Percentiles rank a stretch among this genome's conserved stretches.
phyloP scores from a whole-genome alignment of 306 rosid species.

The Crotalaria pallida region DNA sequence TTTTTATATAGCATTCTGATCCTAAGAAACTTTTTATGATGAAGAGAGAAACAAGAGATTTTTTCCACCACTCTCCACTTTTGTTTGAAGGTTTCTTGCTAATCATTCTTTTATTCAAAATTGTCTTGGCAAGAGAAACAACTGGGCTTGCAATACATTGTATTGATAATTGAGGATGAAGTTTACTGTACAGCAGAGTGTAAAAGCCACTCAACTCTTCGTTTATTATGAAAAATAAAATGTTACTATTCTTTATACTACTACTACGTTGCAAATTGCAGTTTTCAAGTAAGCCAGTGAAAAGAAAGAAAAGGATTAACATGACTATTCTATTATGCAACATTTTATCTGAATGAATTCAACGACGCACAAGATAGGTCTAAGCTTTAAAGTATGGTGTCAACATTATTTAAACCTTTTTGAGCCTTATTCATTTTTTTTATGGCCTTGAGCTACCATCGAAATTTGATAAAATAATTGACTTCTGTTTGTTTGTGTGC shows the following conservation, averaged over 20 bases:
- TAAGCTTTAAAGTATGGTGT: no score
- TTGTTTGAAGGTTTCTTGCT: conserved; percentile 28
- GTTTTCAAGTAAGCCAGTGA: background rate
- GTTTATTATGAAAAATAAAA: conserved; percentile 38
- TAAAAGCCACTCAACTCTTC: conserved; percentile 40
- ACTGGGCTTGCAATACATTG: conserved; percentile 56
- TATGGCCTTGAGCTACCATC: no score
- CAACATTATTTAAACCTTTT: no score
- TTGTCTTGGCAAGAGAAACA: conserved; percentile 34
- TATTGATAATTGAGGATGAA: conserved; percentile 48
- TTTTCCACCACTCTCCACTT: background rate
- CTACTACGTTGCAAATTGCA: no score
- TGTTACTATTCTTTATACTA: conserved; percentile 27
- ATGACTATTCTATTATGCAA: no score
- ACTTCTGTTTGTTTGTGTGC: background rate
- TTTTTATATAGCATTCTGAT: conserved; percentile 60
- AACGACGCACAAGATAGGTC: no score
- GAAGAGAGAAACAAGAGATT: conserved; percentile 32
- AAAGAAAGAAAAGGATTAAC: no score
- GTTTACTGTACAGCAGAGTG: conserved; percentile 74
- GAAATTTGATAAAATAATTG: no score
- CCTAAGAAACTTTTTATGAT: conserved; percentile 53
- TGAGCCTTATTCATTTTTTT: no score
- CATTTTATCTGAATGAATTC: no score
- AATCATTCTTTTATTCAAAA: conserved; percentile 32